These are phyloP conservation scores for Cystofilobasidium macerans DNA, from an alignment of 768 basidiomycete species.

Conservation along the genomic window DNA sequence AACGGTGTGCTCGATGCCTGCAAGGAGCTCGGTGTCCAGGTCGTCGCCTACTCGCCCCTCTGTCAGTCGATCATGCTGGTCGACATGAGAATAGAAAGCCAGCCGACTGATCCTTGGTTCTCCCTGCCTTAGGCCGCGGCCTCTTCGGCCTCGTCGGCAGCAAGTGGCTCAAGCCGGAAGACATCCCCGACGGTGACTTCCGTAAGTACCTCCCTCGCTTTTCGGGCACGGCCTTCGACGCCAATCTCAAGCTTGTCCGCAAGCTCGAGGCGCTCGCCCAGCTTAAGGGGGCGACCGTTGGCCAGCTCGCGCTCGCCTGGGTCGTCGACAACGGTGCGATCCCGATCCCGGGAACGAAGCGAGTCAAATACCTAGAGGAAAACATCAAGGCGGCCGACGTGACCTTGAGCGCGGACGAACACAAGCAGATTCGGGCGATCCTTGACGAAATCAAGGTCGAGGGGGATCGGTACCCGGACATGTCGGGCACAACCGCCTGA, in stretches of 20 bases:
- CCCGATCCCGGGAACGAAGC: conserved; percentile 23
- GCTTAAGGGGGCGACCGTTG: not conserved
- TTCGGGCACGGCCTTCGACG: conserved; percentile 13
- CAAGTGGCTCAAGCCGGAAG: conserved; percentile 10
- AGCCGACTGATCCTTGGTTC: too few species aligned
- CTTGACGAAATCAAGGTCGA: conserved; percentile 2
- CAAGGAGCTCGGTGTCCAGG: conserved; percentile 32
- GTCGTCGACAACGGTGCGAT: conserved; percentile 20
- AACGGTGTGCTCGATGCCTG: conserved; percentile 54
- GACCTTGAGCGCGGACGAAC: conserved; percentile 13
- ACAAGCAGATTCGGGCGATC: conserved; percentile 7
- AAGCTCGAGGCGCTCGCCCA: conserved; percentile 5
- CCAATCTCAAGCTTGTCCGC: conserved; percentile 18
- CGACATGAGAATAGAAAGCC: too few species aligned
- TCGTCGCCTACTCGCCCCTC: conserved; percentile 22
- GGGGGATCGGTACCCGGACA: not conserved
- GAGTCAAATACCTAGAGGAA: conserved; percentile 4
- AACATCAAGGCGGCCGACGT: conserved; percentile 9
- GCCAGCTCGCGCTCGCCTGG: conserved; percentile 22
- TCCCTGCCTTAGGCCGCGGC: not conserved
- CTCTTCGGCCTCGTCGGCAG: conserved; percentile 2
- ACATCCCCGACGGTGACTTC: conserved; percentile 22
- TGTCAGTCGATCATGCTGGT: too few species aligned
- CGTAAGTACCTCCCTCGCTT: conserved; percentile 15
- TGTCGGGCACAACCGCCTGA: not conserved